Percentiles rank a stretch among this genome's conserved stretches.
Conservation (phyloP, 352 stramenopile species). For the Pythium guiyangense region DNA sequence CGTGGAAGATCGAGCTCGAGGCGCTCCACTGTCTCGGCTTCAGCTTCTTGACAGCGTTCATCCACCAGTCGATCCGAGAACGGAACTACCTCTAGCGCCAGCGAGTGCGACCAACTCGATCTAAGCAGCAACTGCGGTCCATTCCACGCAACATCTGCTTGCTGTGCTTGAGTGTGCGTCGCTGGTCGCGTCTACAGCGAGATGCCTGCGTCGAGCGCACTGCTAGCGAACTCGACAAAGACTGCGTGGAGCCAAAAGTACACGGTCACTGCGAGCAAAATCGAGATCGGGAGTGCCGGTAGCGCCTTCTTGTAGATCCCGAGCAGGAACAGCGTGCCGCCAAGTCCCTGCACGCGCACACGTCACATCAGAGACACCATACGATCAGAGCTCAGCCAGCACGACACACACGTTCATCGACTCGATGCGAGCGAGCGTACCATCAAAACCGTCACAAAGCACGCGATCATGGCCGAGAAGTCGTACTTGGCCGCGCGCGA, state of each 20-base stretch:
- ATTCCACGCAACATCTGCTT: background rate
- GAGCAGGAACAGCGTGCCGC: slow-evolving; percentile 94
- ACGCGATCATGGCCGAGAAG: slow-evolving; percentile 94
- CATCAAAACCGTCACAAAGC: slow-evolving; percentile 93
- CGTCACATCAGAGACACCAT: slow-evolving; percentile 2
- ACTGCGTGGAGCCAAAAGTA: slow-evolving; percentile 81
- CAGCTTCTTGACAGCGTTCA: slow-evolving; percentile 57
- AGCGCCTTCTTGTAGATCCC: slow-evolving; percentile 94
- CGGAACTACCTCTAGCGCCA: slow-evolving; percentile 28
- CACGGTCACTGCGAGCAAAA: slow-evolving; percentile 66
- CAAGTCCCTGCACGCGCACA: slow-evolving; percentile 62
- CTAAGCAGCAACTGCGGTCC: background rate
- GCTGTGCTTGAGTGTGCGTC: background rate
- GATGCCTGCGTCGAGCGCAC: slow-evolving; percentile 33
- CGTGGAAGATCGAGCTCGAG: slow-evolving; percentile 81
- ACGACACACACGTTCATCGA: no score
- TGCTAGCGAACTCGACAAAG: slow-evolving; percentile 62
- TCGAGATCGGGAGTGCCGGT: slow-evolving; percentile 95
- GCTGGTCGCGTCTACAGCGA: slow-evolving; percentile 4
- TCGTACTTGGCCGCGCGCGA: slow-evolving; percentile 95
- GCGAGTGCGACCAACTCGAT: background rate
- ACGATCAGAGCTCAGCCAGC: background rate
- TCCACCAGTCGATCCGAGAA: slow-evolving; percentile 41
- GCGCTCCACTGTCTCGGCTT: slow-evolving; percentile 76
- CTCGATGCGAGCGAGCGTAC: slow-evolving; percentile 22